Percentiles rank a stretch among this genome's conserved stretches.
Conservation (phyloP, 2,329 filamentous ascomycete species). For the Penicillium sp. region DNA sequence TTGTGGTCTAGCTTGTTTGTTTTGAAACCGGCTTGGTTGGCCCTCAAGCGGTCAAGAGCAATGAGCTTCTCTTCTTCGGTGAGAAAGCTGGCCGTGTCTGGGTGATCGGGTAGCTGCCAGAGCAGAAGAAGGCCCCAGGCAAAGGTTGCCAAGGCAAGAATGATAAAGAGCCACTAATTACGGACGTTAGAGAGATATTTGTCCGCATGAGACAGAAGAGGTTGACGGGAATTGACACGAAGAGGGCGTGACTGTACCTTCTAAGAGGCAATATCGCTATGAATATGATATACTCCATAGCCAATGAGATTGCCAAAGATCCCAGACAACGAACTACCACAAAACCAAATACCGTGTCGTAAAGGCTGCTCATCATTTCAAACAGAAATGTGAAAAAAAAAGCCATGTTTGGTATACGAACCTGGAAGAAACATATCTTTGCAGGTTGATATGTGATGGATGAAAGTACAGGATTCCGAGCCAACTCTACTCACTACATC, state of each 20-base stretch:
- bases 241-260: background rate
- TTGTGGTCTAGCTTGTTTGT: conserved; percentile 13
- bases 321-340: background rate
- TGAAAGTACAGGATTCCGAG: too few relatives aligned
- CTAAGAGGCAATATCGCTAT: background rate
- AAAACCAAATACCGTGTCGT: conserved; percentile 19
- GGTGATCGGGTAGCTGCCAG: conserved; percentile 5
- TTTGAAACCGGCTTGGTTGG: conserved; percentile 13
- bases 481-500: too few relatives aligned
- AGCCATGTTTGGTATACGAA: too few relatives aligned
- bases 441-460: too few relatives aligned
- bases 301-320: background rate
- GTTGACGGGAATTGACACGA: conserved; percentile 4
- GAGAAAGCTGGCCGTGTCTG: conserved; percentile 6
- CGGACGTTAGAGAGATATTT: background rate
- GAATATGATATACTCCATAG: background rate
- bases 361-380: conserved; percentile 35
- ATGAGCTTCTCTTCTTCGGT: conserved; percentile 11
- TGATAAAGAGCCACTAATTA: conserved; percentile 8
- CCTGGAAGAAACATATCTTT: too few relatives aligned
- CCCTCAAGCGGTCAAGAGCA: conserved; percentile 10
- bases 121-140: conserved; percentile 6
- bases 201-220: background rate
- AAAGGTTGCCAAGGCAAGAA: conserved; percentile 10
- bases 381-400: too few relatives aligned